A percentile compares a stretch with the other conserved stretches of the same genome.
Conservation (phyloP, 441 rosid genomes). For the Corymbia citriodora region DNA sequence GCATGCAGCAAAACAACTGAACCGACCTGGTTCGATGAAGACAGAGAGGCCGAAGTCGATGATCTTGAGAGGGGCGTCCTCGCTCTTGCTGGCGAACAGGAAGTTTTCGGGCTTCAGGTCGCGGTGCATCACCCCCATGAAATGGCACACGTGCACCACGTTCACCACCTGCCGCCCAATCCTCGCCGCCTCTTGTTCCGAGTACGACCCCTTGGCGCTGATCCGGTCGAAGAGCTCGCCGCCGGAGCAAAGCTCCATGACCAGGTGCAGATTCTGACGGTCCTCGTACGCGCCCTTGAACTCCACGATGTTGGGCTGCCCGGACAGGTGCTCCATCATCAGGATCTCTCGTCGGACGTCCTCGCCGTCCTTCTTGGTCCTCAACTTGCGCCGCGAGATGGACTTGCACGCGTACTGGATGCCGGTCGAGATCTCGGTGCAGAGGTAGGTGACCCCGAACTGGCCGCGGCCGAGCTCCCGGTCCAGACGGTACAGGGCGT, state of each 20-base stretch:
- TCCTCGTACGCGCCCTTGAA: slow-evolving; percentile 64
- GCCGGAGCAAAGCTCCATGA: slow-evolving; percentile 67
- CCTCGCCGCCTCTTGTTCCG: slow-evolving; percentile 51
- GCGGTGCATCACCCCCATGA: slow-evolving; percentile 68
- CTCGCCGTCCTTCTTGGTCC: slow-evolving; percentile 28
- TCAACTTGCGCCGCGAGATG: slow-evolving; percentile 44
- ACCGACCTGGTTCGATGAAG: slow-evolving; percentile 54
- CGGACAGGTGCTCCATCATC: slow-evolving; percentile 53
- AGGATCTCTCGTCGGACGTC: slow-evolving; percentile 51
- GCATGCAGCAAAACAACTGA: background rate
- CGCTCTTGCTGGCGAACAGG: slow-evolving; percentile 36
- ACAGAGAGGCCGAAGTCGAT: slow-evolving; percentile 64
- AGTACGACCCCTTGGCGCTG: slow-evolving; percentile 37
- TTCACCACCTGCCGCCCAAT: slow-evolving; percentile 54
- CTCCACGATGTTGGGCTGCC: slow-evolving; percentile 65
- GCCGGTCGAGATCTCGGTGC: slow-evolving; percentile 45
- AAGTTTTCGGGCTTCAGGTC: slow-evolving; percentile 74
- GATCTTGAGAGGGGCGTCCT: slow-evolving; percentile 42
- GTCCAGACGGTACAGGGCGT: slow-evolving; percentile 33
- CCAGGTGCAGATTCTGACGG: slow-evolving; percentile 33
- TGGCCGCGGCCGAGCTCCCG: slow-evolving; percentile 58
- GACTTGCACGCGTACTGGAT: slow-evolving; percentile 54
- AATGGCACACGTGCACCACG: slow-evolving; percentile 62
- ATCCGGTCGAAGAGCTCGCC: slow-evolving; percentile 73
- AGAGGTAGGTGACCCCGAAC: slow-evolving; percentile 44